Conservation (phyloP, 495 filamentous ascomycete genomes). For the Aspergillus panamensis region DNA sequence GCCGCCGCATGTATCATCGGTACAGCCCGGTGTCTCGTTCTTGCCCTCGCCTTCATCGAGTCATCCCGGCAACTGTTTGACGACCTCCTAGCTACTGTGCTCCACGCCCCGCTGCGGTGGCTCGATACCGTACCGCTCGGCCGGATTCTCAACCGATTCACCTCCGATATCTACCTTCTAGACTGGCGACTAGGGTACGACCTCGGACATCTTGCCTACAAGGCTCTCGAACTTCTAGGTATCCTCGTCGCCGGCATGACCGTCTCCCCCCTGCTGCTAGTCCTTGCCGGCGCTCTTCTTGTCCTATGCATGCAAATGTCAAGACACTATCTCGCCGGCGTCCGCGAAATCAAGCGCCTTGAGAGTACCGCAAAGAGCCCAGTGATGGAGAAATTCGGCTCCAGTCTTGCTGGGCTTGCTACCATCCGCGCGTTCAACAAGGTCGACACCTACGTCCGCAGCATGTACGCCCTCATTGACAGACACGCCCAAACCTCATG, state of each 20-base stretch:
- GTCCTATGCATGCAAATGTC: conserved; percentile 54
- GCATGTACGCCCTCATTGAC: conserved; percentile 63
- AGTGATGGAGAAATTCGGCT: conserved; percentile 69
- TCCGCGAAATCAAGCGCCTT: conserved; percentile 67
- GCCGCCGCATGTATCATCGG: conserved; percentile 52
- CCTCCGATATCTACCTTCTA: conserved; percentile 66
- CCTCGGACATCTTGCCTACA: conserved; percentile 53
- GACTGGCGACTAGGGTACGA: conserved; percentile 60
- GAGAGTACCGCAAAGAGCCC: conserved; percentile 67
- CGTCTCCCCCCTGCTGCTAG: conserved; percentile 28
- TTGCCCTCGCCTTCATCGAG: conserved; percentile 55
- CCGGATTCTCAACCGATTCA: conserved; percentile 72
- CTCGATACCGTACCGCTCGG: conserved; percentile 76
- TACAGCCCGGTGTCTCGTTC: conserved; percentile 53
- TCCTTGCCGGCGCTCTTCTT: conserved; percentile 24
- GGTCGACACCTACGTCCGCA: conserved; percentile 54
- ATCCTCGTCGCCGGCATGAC: conserved; percentile 30
- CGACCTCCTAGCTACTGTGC: conserved; percentile 58
- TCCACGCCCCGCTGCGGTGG: conserved; percentile 70
- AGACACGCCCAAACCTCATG: conserved; percentile 55
- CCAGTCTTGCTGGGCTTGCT: conserved; percentile 59
- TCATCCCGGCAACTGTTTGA: conserved; percentile 63
- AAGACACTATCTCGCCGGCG: conserved; percentile 58
- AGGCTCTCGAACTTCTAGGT: conserved; percentile 33
- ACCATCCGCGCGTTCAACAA: conserved; percentile 74